A percentile compares a stretch with the other conserved stretches of the same genome.
phyloP scores from a whole-genome alignment of 192 early-diverging fungal species.

The Umbelopsis sp. region DNA sequence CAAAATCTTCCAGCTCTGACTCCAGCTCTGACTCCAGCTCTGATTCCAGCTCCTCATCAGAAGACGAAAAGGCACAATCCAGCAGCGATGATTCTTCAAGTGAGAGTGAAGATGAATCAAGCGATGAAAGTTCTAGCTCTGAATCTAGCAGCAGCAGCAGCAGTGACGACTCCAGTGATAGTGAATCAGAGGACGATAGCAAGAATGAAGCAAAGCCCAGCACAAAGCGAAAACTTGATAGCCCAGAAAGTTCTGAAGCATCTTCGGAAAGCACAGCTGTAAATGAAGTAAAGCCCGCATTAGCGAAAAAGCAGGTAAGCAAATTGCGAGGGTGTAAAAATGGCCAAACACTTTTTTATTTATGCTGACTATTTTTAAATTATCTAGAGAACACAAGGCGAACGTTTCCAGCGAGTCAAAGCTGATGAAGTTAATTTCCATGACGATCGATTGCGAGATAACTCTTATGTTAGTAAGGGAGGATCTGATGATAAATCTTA shows the following conservation, averaged over 20 bases:
- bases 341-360: not conserved
- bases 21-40: conserved; percentile 30
- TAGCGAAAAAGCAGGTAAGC: conserved; percentile 28
- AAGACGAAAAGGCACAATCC: conserved; percentile 40
- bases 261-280: conserved; percentile 8
- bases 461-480: conserved; percentile 73
- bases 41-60: conserved; percentile 35
- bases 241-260: not conserved
- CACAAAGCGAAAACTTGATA: conserved; percentile 3
- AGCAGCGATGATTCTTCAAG: conserved; percentile 32
- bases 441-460: conserved; percentile 84
- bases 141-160: conserved; percentile 15
- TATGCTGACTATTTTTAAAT: not conserved
- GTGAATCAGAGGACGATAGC: conserved; percentile 25
- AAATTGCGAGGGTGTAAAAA: no score
- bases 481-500: conserved; percentile 67
- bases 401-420: conserved; percentile 84
- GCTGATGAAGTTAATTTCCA: conserved; percentile 80
- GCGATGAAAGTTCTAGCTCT: conserved; percentile 39
- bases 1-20: conserved; percentile 17
- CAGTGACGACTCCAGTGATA: conserved; percentile 3
- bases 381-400: conserved; percentile 32
- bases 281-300: conserved; percentile 25
- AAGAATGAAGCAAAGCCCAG: not conserved
- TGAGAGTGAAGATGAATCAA: conserved; percentile 31